phyloP scores from a whole-genome alignment of 805 yeast species.

The Sugiyamaella qingdaonensis region DNA sequence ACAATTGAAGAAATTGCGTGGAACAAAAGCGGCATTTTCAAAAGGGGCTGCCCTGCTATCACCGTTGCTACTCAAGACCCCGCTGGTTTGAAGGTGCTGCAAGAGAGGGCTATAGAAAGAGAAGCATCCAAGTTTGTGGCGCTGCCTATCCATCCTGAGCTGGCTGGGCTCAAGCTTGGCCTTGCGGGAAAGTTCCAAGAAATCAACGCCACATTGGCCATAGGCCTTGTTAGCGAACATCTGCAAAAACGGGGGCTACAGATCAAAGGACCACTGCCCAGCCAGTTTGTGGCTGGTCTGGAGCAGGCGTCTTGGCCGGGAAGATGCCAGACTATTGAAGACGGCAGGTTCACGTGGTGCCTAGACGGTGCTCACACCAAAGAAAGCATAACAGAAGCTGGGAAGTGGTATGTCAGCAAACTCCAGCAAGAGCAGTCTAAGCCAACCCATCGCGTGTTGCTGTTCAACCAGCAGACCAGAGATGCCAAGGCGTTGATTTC shows the following conservation, averaged over 20 bases:
- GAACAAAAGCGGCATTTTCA: slow-evolving; percentile 95
- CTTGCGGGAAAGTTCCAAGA: slow-evolving; percentile 72
- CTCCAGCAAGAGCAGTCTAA: slow-evolving; percentile 18
- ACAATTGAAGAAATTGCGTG: slow-evolving; percentile 89
- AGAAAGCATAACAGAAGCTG: slow-evolving; percentile 81
- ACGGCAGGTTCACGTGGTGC: slow-evolving; percentile 61
- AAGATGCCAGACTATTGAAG: slow-evolving; percentile 70
- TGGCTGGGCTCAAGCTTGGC: slow-evolving; percentile 28
- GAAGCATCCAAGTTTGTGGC: slow-evolving; percentile 44
- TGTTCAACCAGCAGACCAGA: slow-evolving; percentile 93
- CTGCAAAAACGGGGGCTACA: slow-evolving; percentile 44
- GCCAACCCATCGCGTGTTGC: slow-evolving; percentile 42
- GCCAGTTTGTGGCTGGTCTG: slow-evolving; percentile 47
- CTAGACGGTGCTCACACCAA: slow-evolving; percentile 95
- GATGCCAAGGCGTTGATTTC: slow-evolving; percentile 66
- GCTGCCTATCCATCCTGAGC: slow-evolving; percentile 44
- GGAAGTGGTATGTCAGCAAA: slow-evolving; percentile 60
- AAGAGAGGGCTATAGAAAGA: slow-evolving; percentile 66
- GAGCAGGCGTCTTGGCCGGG: slow-evolving; percentile 86
- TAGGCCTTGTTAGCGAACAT: slow-evolving; percentile 61
- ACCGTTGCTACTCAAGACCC: slow-evolving; percentile 52
- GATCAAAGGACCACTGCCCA: slow-evolving; percentile 16
- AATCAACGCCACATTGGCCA: slow-evolving; percentile 84
- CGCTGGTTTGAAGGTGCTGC: slow-evolving; percentile 45
- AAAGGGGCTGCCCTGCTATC: slow-evolving; percentile 60